Evolutionary conservation across 2,329 filamentous ascomycete genomes (phyloP).

Genomic region (Colletotrichum musae): DNA sequence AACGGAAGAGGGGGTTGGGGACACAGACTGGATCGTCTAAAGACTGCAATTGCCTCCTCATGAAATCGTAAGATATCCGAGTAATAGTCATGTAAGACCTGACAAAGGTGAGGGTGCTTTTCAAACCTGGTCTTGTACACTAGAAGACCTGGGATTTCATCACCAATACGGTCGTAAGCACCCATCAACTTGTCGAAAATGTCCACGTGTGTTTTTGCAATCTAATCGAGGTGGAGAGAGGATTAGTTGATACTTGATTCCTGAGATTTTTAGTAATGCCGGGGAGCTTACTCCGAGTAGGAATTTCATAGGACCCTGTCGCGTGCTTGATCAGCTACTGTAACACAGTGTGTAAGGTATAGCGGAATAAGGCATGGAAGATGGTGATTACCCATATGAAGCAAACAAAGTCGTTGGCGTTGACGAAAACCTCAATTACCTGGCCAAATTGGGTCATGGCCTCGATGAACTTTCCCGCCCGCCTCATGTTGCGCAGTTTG

Average conservation of each 20-base stretch:
- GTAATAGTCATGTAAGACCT: slow-evolving; percentile 1
- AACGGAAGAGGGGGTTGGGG: neutral
- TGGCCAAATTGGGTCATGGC: slow-evolving; percentile 2
- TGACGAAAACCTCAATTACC: slow-evolving; percentile 12
- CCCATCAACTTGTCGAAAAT: neutral
- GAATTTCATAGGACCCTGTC: slow-evolving; percentile 7
- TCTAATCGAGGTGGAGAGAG: neutral
- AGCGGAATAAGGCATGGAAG: too few relatives aligned
- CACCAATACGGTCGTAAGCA: neutral
- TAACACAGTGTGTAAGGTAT: too few relatives aligned
- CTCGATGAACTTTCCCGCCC: neutral
- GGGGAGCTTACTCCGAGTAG: neutral
- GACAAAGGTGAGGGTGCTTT: neutral
- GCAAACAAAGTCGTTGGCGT: slow-evolving; percentile 9
- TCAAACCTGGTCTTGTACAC: neutral
- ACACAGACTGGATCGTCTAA: slow-evolving; percentile 3
- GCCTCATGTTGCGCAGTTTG: neutral
- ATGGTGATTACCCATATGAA: slow-evolving; percentile 1
- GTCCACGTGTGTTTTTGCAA: neutral
- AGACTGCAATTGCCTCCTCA: neutral
- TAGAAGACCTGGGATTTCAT: neutral
- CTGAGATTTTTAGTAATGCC: fast-evolving
- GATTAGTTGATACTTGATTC: neutral
- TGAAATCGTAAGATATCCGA: neutral
- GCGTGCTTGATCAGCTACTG: neutral